phyloP scores from a whole-genome alignment of 768 basidiomycete species.

The Lactarius trivialis region DNA sequence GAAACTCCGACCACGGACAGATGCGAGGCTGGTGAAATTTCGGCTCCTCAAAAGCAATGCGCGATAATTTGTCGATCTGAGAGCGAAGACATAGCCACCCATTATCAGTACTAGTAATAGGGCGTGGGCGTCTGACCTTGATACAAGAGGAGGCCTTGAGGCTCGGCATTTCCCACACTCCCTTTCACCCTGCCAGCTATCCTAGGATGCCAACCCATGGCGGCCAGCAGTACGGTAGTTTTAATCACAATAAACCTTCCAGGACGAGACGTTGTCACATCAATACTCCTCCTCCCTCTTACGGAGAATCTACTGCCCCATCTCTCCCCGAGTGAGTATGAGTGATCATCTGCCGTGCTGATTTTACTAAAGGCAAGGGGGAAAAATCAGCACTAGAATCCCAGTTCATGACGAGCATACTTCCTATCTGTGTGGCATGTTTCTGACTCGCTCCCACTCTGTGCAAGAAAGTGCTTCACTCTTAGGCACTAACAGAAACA shows the following conservation, averaged over 20 bases:
- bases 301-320: not conserved
- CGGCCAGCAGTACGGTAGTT: not conserved
- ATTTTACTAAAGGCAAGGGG: not conserved
- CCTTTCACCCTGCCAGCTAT: not conserved
- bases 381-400: not conserved
- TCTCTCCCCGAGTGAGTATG: not conserved
- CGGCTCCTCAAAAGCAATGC: not conserved
- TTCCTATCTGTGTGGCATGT: not conserved
- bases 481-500: not conserved
- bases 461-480: constrained; percentile 1
- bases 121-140: not conserved
- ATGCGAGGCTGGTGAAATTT: not conserved
- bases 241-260: not conserved
- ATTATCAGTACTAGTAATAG: too few relatives aligned
- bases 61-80: constrained; percentile 6
- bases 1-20: not conserved
- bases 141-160: not conserved
- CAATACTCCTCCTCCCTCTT: not conserved
- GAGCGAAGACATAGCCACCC: not conserved
- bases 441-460: not conserved
- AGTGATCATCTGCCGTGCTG: not conserved
- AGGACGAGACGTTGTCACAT: not conserved
- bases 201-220: not conserved
- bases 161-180: not conserved
- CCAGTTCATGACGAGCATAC: not conserved